Percentiles rank a stretch among this genome's conserved stretches.
phyloP scores from a whole-genome alignment of 2,329 filamentous ascomycete genomes.

The Atkinsonella hypoxylon region DNA sequence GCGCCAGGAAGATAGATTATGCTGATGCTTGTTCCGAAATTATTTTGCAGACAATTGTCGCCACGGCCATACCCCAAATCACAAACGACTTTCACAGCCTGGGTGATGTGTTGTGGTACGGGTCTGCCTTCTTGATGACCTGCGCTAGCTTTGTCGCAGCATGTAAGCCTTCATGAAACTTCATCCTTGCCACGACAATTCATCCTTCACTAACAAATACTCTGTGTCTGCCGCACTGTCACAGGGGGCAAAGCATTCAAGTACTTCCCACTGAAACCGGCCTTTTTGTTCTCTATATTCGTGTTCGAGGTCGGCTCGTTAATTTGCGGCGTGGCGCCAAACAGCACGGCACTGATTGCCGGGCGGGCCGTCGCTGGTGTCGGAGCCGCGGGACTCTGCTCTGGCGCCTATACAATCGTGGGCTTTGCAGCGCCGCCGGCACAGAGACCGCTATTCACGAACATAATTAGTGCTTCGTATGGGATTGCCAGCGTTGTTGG shows the following conservation, averaged over 20 bases:
- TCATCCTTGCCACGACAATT: slow-evolving; percentile 3
- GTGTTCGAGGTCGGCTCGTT: slow-evolving; percentile 43
- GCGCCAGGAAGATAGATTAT: not conserved
- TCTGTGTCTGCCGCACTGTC: slow-evolving; percentile 24
- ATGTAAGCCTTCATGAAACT: not conserved
- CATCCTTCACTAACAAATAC: not conserved
- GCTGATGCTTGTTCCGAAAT: not conserved
- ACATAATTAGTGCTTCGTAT: not conserved
- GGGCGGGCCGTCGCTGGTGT: slow-evolving; percentile 34
- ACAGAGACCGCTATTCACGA: slow-evolving; percentile 4
- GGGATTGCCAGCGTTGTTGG: not conserved
- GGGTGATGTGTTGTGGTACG: slow-evolving; percentile 53
- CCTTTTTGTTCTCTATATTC: slow-evolving; percentile 33
- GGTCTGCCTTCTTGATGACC: slow-evolving; percentile 48
- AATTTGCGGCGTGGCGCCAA: slow-evolving; percentile 31
- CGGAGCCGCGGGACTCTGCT: slow-evolving; percentile 30
- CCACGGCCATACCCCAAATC: slow-evolving; percentile 41
- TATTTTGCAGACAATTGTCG: slow-evolving; percentile 32
- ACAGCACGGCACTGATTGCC: slow-evolving; percentile 29
- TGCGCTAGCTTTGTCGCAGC: slow-evolving; percentile 28
- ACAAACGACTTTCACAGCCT: slow-evolving; percentile 44
- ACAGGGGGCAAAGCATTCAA: slow-evolving; percentile 42
- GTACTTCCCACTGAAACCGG: slow-evolving; percentile 37
- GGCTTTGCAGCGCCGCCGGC: slow-evolving; percentile 20
- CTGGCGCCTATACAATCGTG: slow-evolving; percentile 32